Evolutionary conservation across 306 rosid genomes (phyloP).

Genomic region (Trifolium pratense): DNA sequence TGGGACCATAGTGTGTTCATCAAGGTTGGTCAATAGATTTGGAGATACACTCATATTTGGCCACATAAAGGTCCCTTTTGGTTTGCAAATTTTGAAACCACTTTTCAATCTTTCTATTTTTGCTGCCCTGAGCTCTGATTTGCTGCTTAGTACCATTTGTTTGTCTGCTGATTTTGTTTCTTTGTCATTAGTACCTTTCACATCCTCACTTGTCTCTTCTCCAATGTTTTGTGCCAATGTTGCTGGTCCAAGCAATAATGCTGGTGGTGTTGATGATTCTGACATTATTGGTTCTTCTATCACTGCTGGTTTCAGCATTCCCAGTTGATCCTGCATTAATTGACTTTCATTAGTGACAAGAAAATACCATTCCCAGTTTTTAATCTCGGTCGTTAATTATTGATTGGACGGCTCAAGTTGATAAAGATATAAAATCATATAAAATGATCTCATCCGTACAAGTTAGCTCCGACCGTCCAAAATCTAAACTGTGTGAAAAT

Average conservation of each 20-base stretch:
- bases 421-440: too few species aligned
- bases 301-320: slow-evolving; percentile 45
- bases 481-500: too few species aligned
- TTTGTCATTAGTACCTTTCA: slow-evolving; percentile 37
- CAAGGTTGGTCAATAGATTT: slow-evolving; percentile 41
- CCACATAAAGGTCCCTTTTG: slow-evolving; percentile 73
- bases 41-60: slow-evolving; percentile 54
- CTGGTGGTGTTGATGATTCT: slow-evolving; percentile 49
- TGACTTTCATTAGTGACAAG: slow-evolving; percentile 35
- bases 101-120: slow-evolving; percentile 73
- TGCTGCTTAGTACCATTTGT: slow-evolving; percentile 33
- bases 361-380: slow-evolving; percentile 12
- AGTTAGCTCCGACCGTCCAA: too few species aligned
- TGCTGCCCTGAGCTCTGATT: slow-evolving; percentile 62
- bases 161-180: slow-evolving; percentile 38
- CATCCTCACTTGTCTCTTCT: slow-evolving; percentile 39
- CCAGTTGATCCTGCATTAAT: slow-evolving; percentile 63
- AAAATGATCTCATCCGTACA: too few species aligned
- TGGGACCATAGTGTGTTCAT: slow-evolving; percentile 52
- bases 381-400: too few species aligned
- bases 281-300: slow-evolving; percentile 50
- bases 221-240: too few species aligned
- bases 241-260: slow-evolving; percentile 37
- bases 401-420: too few species aligned
- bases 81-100: slow-evolving; percentile 83